These are phyloP conservation scores for Dunaliella primolecta DNA, from an alignment of 139 green algal species.

Conservation along the genomic window DNA sequence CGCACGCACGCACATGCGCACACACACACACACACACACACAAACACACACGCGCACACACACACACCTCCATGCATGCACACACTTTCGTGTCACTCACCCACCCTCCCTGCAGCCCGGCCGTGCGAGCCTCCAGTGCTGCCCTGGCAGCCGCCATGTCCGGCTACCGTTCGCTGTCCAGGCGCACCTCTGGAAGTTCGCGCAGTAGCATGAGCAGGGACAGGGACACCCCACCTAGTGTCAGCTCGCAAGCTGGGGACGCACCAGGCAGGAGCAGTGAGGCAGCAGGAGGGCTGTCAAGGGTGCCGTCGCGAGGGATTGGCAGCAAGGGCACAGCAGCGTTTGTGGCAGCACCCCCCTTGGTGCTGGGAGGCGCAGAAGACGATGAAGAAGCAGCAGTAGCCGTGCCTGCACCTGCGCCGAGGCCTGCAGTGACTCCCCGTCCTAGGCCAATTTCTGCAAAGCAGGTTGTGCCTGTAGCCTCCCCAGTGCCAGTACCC, in stretches of 20 bases:
- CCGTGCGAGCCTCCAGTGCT: background rate
- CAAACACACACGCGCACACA: background rate
- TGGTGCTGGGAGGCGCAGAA: background rate
- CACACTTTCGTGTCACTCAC: background rate
- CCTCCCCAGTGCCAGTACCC: constrained; percentile 1
- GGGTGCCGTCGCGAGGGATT: background rate
- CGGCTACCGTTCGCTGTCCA: background rate
- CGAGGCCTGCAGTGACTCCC: constrained; percentile 1
- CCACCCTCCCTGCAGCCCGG: background rate
- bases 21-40: background rate
- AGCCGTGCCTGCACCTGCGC: background rate
- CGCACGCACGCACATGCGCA: background rate
- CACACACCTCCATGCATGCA: background rate
- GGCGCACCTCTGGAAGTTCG: background rate
- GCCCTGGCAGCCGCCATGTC: background rate
- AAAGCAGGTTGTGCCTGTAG: background rate
- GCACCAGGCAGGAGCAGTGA: background rate
- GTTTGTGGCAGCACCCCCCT: background rate
- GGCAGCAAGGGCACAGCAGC: background rate
- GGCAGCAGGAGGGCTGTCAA: too few species aligned
- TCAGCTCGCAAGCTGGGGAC: background rate
- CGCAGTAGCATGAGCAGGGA: background rate
- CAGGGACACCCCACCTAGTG: background rate
- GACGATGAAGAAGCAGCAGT: background rate
- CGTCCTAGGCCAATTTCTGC: constrained; percentile 5